Conservation (phyloP, 2,329 filamentous ascomycete genomes). For the Dactylellina drechsleri region DNA sequence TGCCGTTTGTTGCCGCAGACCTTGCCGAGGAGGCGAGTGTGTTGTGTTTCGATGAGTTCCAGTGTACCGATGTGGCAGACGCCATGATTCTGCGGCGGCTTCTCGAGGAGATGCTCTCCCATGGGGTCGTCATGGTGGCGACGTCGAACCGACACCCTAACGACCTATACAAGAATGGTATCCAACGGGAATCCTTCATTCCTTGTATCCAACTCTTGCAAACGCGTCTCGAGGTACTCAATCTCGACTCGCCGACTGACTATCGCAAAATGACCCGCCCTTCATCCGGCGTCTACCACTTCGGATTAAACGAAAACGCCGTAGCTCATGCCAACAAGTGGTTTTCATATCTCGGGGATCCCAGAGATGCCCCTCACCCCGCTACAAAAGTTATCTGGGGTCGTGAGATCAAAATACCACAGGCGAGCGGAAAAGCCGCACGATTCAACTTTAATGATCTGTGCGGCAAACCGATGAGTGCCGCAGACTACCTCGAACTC, state of each 20-base stretch:
- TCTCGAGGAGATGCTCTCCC: constrained; percentile 89
- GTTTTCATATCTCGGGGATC: constrained; percentile 93
- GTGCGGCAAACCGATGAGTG: constrained; percentile 86
- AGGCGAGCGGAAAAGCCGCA: constrained; percentile 85
- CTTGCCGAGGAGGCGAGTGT: constrained; percentile 83
- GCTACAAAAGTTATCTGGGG: constrained; percentile 91
- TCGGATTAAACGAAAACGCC: constrained; percentile 81
- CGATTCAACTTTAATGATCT: constrained; percentile 94
- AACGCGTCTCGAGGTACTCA: constrained; percentile 83
- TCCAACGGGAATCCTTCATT: constrained; percentile 93
- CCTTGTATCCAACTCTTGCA: constrained; percentile 95
- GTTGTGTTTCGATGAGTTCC: constrained; percentile 97
- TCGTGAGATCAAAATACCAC: constrained; percentile 84
- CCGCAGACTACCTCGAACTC: constrained; percentile 93
- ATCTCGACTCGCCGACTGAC: constrained; percentile 93
- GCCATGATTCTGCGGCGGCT: constrained; percentile 94
- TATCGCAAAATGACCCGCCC: constrained; percentile 97
- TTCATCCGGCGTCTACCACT: constrained; percentile 92
- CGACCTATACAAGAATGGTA: constrained; percentile 97
- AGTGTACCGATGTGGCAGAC: constrained; percentile 90
- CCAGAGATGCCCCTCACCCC: constrained; percentile 78
- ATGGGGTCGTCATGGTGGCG: constrained; percentile 95
- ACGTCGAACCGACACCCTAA: constrained; percentile 97
- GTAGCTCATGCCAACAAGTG: constrained; percentile 87
- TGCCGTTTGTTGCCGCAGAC: constrained; percentile 93